Base-by-base conservation (phyloP, 768 basidiomycete genomes). In the Pholiota conissans region DNA sequence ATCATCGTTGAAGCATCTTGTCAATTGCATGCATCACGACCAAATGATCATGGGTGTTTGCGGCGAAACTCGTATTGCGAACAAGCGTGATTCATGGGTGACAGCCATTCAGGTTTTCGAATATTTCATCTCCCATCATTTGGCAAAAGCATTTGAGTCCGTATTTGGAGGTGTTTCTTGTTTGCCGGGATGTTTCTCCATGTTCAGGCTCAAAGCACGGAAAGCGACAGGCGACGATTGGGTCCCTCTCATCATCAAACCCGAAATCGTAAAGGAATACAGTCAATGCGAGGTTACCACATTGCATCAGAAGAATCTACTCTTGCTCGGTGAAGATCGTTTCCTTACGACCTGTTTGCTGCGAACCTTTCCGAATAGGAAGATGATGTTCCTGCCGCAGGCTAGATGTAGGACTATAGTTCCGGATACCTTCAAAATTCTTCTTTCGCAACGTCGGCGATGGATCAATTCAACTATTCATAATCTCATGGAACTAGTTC, bases 401-500 rank as follows among this genome's bases (percentile, higher is more conserved):
- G 97, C 97, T 11, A 82, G 84, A 63, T 99, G 97, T 69, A 80
- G 95, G 59, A 99, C 97, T 24, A 84, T 99, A 66, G 97, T 93
- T 20, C 97, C 97, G 5, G 96, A 99, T 69, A 94, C 94, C 0
- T 98, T 99, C 75, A 78, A 82, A 24, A 84, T 98, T 26, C 82
- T 99, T 45, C 84, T 99, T 18, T 98, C 97, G 0, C 97, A 99
- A 70, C 93, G 97, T 29, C 88, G 97, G 18, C 89, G 97, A 56
- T 99, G 97, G 97, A 98, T 99, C 77, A 98, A 98, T 73, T 98
- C 96, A 14, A 98, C 97, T 0, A 92, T 99, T 50, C 97, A 98
- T 78, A 98, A 99, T 71, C 85, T 99, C 50, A 98, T 98, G 95
- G 97, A 99, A 72, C 89, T 99, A 35, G 93, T 98, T 32, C 86